A percentile compares a stretch with the other conserved stretches of the same genome.
Conservation (phyloP, 2,329 filamentous ascomycete genomes). For the Ceratocystis harringtonii region DNA sequence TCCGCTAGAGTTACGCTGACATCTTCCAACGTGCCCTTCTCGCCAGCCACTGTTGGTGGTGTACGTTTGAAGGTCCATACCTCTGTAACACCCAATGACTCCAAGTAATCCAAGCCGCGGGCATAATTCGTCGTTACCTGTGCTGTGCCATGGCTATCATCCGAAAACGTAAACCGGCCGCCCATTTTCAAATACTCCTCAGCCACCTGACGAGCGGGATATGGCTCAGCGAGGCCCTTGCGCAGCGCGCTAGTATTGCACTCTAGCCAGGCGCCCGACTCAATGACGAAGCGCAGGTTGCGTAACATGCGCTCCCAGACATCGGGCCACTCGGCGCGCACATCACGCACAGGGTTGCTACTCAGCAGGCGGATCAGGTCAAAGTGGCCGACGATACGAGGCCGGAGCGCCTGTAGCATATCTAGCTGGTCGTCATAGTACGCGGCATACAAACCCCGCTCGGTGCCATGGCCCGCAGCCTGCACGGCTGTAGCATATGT, state of each 20-base stretch:
- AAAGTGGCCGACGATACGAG: constrained; percentile 80
- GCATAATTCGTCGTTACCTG: constrained; percentile 80
- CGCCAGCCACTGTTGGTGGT: constrained; percentile 20
- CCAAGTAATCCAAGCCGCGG: constrained; percentile 54
- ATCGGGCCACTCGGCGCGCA: constrained; percentile 36
- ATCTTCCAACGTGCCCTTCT: constrained; percentile 28
- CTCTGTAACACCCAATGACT: constrained; percentile 46
- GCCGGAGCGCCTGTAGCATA: constrained; percentile 58
- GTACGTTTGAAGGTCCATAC: constrained; percentile 42
- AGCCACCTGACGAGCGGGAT: constrained; percentile 66
- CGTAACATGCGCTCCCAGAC: constrained; percentile 63
- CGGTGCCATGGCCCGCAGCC: constrained; percentile 31
- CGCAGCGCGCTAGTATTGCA: constrained; percentile 75
- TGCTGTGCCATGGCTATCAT: constrained; percentile 81
- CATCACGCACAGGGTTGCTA: constrained; percentile 46
- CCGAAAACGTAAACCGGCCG: constrained; percentile 77
- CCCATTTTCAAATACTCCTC: constrained; percentile 56
- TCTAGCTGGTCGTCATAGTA: constrained; percentile 81
- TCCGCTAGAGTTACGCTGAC: constrained; percentile 29
- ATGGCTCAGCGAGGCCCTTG: constrained; percentile 83
- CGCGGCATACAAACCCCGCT: constrained; percentile 59
- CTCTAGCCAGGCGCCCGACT: constrained; percentile 73
- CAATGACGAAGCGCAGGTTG: constrained; percentile 56
- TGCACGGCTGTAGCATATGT: constrained; percentile 52
- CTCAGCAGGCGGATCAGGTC: constrained; percentile 78